A percentile compares a stretch with the other conserved stretches of the same genome.
These are phyloP conservation scores for Warburgia ugandensis DNA, from an alignment of 164 flowering plant species.

Conservation along the genomic window DNA sequence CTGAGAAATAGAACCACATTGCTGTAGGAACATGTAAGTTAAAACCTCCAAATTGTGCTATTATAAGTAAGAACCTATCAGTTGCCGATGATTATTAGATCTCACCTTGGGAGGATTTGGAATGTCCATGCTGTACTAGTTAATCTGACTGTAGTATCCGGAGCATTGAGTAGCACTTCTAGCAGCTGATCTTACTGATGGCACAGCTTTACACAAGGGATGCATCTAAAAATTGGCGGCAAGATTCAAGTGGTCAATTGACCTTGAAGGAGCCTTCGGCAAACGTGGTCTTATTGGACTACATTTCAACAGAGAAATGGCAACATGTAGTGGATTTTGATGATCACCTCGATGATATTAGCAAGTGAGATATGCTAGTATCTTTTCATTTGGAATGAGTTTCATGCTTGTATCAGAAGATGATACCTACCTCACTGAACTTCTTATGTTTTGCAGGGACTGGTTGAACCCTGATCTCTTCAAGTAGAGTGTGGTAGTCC, in stretches of 20 bases:
- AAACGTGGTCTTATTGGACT: constrained; percentile 64
- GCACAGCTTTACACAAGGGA: constrained; percentile 73
- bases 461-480: constrained; percentile 79
- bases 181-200: background rate
- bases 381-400: background rate
- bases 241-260: constrained; percentile 44
- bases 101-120: too few relatives aligned
- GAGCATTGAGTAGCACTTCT: too few relatives aligned
- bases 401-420: too few relatives aligned
- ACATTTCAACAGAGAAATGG: constrained; percentile 68
- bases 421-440: too few relatives aligned
- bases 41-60: too few relatives aligned
- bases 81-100: too few relatives aligned
- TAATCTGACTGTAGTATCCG: too few relatives aligned
- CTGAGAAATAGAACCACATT: too few relatives aligned
- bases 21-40: too few relatives aligned
- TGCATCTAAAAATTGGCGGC: constrained; percentile 75
- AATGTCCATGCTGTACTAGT: too few relatives aligned
- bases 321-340: constrained; percentile 74
- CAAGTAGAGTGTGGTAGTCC: constrained; percentile 26
- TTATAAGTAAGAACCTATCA: too few relatives aligned
- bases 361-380: constrained; percentile 48
- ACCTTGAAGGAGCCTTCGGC: constrained; percentile 72
- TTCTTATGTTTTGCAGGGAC: constrained; percentile 44
- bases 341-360: constrained; percentile 89